These are phyloP conservation scores for Curvularia eragrostidis DNA, from an alignment of 2,329 filamentous ascomycete species.

Conservation along the genomic window DNA sequence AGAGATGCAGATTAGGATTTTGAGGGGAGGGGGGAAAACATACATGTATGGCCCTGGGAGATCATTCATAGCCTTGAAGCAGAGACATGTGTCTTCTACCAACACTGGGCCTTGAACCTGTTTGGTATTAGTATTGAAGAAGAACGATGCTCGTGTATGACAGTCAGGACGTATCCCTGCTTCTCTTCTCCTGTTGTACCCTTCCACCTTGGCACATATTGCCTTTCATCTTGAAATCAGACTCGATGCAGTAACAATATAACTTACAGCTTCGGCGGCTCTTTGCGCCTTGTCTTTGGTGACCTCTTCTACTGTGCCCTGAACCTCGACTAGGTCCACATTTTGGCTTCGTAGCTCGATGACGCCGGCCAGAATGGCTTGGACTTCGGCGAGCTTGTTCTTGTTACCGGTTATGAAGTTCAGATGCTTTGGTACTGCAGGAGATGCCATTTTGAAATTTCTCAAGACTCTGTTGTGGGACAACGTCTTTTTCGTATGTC, in stretches of 20 bases:
- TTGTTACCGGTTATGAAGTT: conserved; percentile 98
- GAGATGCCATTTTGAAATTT: conserved; percentile 19
- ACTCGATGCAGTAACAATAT: background rate
- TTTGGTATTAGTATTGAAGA: background rate
- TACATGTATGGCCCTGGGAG: conserved; percentile 97
- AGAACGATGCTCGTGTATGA: background rate
- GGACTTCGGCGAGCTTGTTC: conserved; percentile 88
- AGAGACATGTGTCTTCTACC: conserved; percentile 94
- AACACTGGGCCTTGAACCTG: conserved; percentile 86
- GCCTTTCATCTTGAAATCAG: background rate
- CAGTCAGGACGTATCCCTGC: background rate
- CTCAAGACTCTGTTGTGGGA: background rate
- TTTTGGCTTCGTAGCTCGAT: conserved; percentile 77
- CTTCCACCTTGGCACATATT: background rate
- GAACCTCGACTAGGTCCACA: conserved; percentile 85
- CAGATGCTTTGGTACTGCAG: conserved; percentile 58
- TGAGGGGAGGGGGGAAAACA: conserved; percentile 36
- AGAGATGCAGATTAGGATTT: background rate
- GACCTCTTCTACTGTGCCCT: conserved; percentile 91
- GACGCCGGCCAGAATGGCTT: conserved; percentile 75
- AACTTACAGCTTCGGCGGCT: conserved; percentile 76
- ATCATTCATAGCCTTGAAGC: conserved; percentile 89
- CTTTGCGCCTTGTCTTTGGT: conserved; percentile 84
- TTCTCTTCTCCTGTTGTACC: background rate
- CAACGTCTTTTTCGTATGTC: background rate